Base-by-base conservation (phyloP, 75 land plant genomes). In the Ceratopteris richardii region DNA sequence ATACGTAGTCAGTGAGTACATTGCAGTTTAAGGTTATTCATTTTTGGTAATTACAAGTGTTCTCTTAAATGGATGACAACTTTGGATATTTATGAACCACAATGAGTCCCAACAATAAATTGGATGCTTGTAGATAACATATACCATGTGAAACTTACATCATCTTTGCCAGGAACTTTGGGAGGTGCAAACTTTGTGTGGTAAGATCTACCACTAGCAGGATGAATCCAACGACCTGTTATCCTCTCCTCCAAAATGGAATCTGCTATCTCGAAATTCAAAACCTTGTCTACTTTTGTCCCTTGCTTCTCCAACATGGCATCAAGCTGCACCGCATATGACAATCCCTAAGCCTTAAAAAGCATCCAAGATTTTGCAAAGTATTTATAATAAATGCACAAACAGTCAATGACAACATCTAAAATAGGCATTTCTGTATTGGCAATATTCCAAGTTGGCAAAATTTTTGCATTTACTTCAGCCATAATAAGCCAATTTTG, bases 191-290 rank as follows among this genome's bases (percentile, higher is more conserved):
- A 91, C 64, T 91, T 91, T 28, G 88, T 65, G 64, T 91, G 97
- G 61, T 91, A 91, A 6, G 81, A 76, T 31, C 97, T 65, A 23
- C 97, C 97, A 73, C 86, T 88, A 1, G 80, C 66, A 41, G 89
- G 82, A 61, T 91, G 97, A 57, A 91, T 84, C 97, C 97, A 91
- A 23, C 97, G 83, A 25, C 94, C 97, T 56, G 97, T 91, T 50
- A 91, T 91, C 31, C 97, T 74, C 74, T 91, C 97, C 63, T 91
- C 97, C 70, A 91, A 65, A 30, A 88, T 77, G 1, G 83, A 59
- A 61, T 91, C 97, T 58, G 84, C 82, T 61, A 91, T 80, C 5
- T 77, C 80, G 75, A 91, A 91, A 27, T 91, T 79, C 29, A 91
- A 78, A 48, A 89, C 95, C 63, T 77, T 88, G 50, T 86, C 85